phyloP scores from a whole-genome alignment of 2,329 filamentous ascomycete species.

The Penicillium sp. region DNA sequence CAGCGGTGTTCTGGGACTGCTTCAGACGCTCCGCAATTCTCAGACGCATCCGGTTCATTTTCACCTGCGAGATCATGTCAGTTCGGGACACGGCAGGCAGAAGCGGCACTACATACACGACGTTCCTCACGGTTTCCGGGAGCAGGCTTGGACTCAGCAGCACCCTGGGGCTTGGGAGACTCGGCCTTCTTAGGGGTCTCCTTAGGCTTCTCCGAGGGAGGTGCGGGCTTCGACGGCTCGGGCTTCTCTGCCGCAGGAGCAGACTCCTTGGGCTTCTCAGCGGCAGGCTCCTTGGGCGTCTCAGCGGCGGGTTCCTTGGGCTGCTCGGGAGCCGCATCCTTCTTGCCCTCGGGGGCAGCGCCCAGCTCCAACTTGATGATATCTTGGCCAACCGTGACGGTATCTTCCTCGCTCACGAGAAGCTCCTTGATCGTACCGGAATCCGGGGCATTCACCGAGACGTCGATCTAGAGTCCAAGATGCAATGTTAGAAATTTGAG shows the following conservation, averaged over 20 bases:
- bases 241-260: conserved; percentile 12
- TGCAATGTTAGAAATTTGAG: conserved; percentile 11
- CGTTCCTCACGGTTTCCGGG: conserved; percentile 81
- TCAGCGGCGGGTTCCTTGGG: conserved; percentile 49
- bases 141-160: conserved; percentile 27
- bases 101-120: conserved; percentile 59
- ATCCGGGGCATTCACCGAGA: conserved; percentile 90
- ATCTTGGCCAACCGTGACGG: conserved; percentile 90
- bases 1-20: conserved; percentile 98
- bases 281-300: conserved; percentile 33
- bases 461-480: conserved; percentile 69
- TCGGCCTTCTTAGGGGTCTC: conserved; percentile 16
- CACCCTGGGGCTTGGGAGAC: conserved; percentile 20
- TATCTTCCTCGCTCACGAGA: conserved; percentile 89
- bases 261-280: conserved; percentile 30
- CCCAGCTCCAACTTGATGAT: conserved; percentile 82
- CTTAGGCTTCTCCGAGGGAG: conserved; percentile 35
- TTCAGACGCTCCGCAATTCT: conserved; percentile 96
- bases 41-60: conserved; percentile 99
- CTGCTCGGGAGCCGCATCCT: conserved; percentile 57
- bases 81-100: neutral
- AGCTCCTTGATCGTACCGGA: conserved; percentile 90
- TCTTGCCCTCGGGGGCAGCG: conserved; percentile 56
- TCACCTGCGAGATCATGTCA: conserved; percentile 62
- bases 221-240: conserved; percentile 20